Conservation (phyloP, 108 stramenopile species). For the Pelagomonas calceolata region DNA sequence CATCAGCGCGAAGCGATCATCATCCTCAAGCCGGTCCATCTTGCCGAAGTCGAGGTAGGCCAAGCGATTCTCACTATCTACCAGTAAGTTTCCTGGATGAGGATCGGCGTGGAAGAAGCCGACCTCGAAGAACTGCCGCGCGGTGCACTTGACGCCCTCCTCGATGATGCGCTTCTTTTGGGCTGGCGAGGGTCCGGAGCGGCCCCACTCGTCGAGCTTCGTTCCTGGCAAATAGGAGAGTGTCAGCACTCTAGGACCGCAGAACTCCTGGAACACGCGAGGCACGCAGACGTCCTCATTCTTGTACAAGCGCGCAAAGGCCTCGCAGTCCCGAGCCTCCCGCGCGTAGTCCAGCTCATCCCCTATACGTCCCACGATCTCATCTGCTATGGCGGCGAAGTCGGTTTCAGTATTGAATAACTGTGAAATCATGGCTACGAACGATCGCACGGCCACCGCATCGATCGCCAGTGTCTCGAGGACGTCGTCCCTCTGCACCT, state of each 20-base stretch:
- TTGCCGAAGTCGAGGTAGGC: not conserved
- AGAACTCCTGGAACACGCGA: conserved; percentile 13
- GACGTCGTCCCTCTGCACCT: conserved; percentile 39
- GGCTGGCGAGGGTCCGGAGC: not conserved
- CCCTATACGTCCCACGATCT: conserved; percentile 32
- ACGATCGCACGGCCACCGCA: conserved; percentile 24
- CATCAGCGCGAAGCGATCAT: not conserved
- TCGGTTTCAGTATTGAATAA: not conserved
- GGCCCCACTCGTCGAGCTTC: conserved; percentile 6
- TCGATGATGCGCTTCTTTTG: not conserved
- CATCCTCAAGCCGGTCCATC: not conserved
- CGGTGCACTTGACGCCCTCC: not conserved
- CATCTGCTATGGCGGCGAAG: conserved; percentile 22
- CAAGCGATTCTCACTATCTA: not conserved
- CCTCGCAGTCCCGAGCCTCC: conserved; percentile 25
- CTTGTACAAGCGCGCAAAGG: conserved; percentile 15
- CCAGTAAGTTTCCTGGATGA: not conserved
- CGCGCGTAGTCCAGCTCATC: conserved; percentile 35
- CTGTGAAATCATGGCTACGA: not conserved
- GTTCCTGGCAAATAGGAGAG: conserved; percentile 30
- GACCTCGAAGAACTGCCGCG: not conserved
- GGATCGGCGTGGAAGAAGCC: conserved; percentile 1
- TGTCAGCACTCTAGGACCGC: conserved; percentile 22
- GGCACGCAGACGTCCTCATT: conserved; percentile 27
- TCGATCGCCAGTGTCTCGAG: conserved; percentile 28